Base-by-base conservation (phyloP, 2,329 filamentous ascomycete species). In the Tympanopsis confertula region DNA sequence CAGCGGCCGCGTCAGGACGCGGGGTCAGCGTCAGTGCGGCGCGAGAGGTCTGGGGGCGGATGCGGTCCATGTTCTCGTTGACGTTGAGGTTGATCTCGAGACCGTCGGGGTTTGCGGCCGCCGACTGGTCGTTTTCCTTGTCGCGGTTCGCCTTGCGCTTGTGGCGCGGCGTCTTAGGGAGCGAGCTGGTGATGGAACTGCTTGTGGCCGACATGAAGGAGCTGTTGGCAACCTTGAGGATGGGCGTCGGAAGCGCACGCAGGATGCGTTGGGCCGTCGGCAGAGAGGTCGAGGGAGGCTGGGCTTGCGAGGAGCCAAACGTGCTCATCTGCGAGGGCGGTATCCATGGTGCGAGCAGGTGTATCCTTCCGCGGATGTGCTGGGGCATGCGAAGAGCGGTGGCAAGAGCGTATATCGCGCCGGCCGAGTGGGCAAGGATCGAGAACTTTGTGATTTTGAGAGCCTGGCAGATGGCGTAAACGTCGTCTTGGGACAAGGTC, bases 381-480 rank as follows among this genome's bases (percentile, higher is more conserved):
- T 95, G 88, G 3, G 91, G 91, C 74, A 98, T 94, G 33, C 91
- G 85, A 33, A 98, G 68, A 0, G 91, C 91, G 0, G 91, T 96
- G 0, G 91, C 91, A 14, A 98, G 72, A 2, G 91, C 91, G 53
- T 98, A 98, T 38, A 98, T 94, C 14, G 91, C 89, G n/a, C 91
- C 91, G 1, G 91, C 91, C 1, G 89, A 96, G 57, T 98, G 91
- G 2, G 91, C 91, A 2, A 98, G 71, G 15, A 98, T 84, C 5
- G 89, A 95, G 54, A 98, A 98, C 47, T 94, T 94, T 10, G 82
- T 91, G 45, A 98, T 93, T 48, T 86, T 88, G 33, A 98, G 69
- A 13, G 83, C 70, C 52, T 94, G 86, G 56, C 91, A 98, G 41
- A 98, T 94, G 38, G 88, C 82, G 42, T 93, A 84, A 13, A 98